phyloP scores from a whole-genome alignment of 1,284 basidiomycete genomes.

The Cryptococcus depauperatus region DNA sequence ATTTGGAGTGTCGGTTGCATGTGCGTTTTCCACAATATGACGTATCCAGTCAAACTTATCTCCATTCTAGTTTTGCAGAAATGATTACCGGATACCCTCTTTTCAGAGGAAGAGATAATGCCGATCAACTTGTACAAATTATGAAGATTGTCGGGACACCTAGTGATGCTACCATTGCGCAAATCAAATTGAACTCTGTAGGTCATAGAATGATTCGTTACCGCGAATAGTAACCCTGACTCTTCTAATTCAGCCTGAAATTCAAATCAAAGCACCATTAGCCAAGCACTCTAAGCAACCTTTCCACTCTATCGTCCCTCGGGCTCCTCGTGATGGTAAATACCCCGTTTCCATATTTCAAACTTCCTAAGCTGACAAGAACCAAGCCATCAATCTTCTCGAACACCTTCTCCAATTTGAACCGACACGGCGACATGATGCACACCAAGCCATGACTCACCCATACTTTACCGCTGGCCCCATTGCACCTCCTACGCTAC shows the following conservation, averaged over 20 bases:
- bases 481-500: constrained; percentile 34
- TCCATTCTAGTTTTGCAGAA: constrained; percentile 39
- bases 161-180: constrained; percentile 75
- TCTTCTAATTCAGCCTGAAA: constrained; percentile 66
- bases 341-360: neutral
- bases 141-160: constrained; percentile 97
- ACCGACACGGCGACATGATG: constrained; percentile 83
- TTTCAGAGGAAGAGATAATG: constrained; percentile 95
- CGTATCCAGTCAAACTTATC: neutral
- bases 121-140: constrained; percentile 95
- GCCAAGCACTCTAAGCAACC: constrained; percentile 87
- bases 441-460: constrained; percentile 83
- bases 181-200: constrained; percentile 87
- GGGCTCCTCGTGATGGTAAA: constrained; percentile 78
- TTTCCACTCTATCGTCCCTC: constrained; percentile 80
- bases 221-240: constrained; percentile 4
- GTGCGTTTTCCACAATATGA: constrained; percentile 25
- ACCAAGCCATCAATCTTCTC: constrained; percentile 81
- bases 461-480: constrained; percentile 69
- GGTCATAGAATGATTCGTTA: constrained; percentile 30
- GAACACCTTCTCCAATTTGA: constrained; percentile 96
- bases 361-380: neutral
- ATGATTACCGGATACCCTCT: constrained; percentile 91
- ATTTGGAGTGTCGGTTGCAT: constrained; percentile 90
- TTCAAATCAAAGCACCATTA: constrained; percentile 52